Evolutionary conservation across 768 basidiomycete species (phyloP), one percentile per base, ranked within the genome.

Genomic region (Podaxis sp.): DNA sequence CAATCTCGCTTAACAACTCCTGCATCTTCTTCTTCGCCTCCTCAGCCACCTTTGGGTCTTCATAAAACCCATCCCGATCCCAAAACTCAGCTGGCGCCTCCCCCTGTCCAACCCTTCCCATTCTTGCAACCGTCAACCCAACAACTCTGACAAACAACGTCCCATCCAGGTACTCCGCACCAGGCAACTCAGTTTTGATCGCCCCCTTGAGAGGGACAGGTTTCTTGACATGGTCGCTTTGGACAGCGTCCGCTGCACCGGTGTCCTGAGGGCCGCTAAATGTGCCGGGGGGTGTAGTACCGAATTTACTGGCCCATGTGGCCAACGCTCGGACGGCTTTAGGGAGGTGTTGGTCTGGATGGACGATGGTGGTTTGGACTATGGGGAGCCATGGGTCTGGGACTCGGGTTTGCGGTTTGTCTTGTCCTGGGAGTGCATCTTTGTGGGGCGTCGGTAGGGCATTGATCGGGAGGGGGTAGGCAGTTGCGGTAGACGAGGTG

Each of bases 381-480:
- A 90, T 72, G 17, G 82, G 75, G 12, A 83, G 76, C 90, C 88
- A 90, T 2, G 83, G 77, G 64, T 89, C 87, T 12, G 86, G 81
- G 19, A 71, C 77, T 28, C 69, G 38, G 2, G 77, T 74, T 57
- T 71, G 72, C 9, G 69, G 71, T 28, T 82, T 76, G 26, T 75
- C 72, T 53, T 72, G 63, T 39, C 64, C 66, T 48, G 66, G 76
- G 46, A 68, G 64, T 2, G 68, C 69, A 44, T 24, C 60, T 54
- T 63, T 72, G 66, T 57, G 64, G n/a, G 67, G 78, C 53, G 49
- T 61, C 13, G 73, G 75, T 49, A 68, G 61, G 3, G 70, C 15
- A 6, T 62, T 24, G 28, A 48, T 48, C 13, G 67, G 65, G 11
- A 67, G 52, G 44, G 65, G 53, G 65, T 68, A 52, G 49, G 61